Base-by-base conservation (phyloP, 2,329 filamentous ascomycete species). In the Diplodia seriata region DNA sequence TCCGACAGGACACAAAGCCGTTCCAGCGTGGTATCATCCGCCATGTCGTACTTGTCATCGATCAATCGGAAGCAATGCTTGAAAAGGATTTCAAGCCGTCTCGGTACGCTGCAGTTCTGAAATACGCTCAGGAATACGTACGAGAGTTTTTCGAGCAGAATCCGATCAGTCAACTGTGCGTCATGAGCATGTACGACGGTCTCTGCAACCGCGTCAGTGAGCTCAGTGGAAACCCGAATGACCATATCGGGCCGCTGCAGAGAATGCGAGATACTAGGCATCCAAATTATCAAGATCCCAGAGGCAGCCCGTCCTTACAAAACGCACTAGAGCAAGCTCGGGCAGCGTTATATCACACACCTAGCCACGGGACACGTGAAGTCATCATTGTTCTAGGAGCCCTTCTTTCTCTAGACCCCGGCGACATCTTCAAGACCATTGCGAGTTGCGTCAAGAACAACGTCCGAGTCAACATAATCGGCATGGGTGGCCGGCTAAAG, bases 131-230 rank as follows among this genome's bases (percentile, higher is more conserved):
- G 71, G 90, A 93, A 68, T 99, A 98, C 79, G 91, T 98, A 59
- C 87, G 90, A 69, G 94, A 97, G 78, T 99, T 93, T 81, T 99
- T 98, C 76, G 95, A 98, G 80, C 95, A 99, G 80, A 99, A 99
- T 75, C 95, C 95, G 12, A 98, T 99, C 72, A 97, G 93, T 11
- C 95, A 99, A 80, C 87, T 99, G 68, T 94, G 91, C 29, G 90
- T 99, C 36, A 84, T 99, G 49, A 94, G 92, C 62, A 97, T 98
- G 91, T 88, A 92, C 70, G 95, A 98, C 77, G 95, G 95, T 18
- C 84, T 98, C 18, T 94, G 94, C 2, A 84, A 96, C 29, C 85
- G 92, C 49, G 87, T 99, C 70, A 95, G 91, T 76, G 92, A 97
- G 75, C 90, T 98, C 84, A 91, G 91, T 67, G 95, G 95, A 11